Base-by-base conservation (phyloP, 768 basidiomycete genomes). In the Tulasnella sp. region DNA sequence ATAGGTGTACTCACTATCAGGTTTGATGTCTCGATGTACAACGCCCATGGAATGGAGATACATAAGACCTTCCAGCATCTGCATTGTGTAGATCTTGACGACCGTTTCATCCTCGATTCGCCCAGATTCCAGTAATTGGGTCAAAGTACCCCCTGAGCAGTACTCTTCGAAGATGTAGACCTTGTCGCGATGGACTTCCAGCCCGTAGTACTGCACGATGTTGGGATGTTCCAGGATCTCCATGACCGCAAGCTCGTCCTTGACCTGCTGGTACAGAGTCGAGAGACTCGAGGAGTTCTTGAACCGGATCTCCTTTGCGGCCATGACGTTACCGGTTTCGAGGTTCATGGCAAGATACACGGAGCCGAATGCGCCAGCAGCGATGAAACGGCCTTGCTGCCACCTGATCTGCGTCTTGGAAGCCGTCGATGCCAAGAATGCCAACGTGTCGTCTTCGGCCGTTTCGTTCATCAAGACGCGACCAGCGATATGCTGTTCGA, bases 161-260 rank as follows among this genome's bases (percentile, higher is more conserved):
- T 94, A 99, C 86, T 99, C 97, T 86, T 99, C 97, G 85, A 99
- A 99, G 82, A 99, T 98, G 87, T 97, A 99, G 24, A 99, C 96
- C 86, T 97, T 96, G 87, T 98, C 97, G 20, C 97, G 93, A 85
- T 98, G 97, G 2, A 99, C 97, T 86, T 99, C 98, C 83, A 99
- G 97, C 42, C 98, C 98, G 84, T 98, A 98, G 86, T 98, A 99
- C 86, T 98, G 96, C 76, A 99, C 98, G 60, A 99, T 94, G 84
- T 99, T 99, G 34, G 95, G 95, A 86, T 99, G 98, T 82, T 95
- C 94, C 37, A 99, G 89, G 91, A 99, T 93, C 86, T 97, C 96
- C 98, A 99, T 99, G 79, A 99, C 96, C 83, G 91, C 93, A 79
- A 98, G 91, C 86, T 99, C 98, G 85, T 99, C 96, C 85, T 92